Conservation (phyloP, 768 basidiomycete genomes). For the Trametopsis cervina region DNA sequence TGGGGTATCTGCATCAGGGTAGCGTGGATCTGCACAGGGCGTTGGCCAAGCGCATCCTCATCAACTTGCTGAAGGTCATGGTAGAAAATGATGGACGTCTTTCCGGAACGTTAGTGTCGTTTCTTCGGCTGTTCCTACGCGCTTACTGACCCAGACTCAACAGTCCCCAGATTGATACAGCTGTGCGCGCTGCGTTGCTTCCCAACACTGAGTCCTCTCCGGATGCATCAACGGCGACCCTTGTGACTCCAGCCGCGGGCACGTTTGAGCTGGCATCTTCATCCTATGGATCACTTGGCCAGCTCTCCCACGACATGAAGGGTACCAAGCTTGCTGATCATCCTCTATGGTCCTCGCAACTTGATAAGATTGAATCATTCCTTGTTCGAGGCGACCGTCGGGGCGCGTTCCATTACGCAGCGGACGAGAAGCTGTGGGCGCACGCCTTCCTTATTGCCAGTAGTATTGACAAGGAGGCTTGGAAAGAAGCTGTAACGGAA, state of each 20-base stretch:
- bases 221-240: slow-evolving; percentile 13
- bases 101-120: slow-evolving; percentile 66
- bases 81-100: slow-evolving; percentile 86
- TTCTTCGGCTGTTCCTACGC: neutral
- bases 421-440: slow-evolving; percentile 87
- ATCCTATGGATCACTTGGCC: slow-evolving; percentile 9
- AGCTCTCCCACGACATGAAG: slow-evolving; percentile 23
- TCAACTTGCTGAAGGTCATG: slow-evolving; percentile 71
- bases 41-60: slow-evolving; percentile 71
- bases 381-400: slow-evolving; percentile 80
- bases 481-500: slow-evolving; percentile 85
- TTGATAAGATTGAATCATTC: slow-evolving; percentile 74
- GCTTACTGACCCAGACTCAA: slow-evolving; percentile 12
- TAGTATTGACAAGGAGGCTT: slow-evolving; percentile 86
- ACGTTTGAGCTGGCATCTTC: slow-evolving; percentile 8
- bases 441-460: slow-evolving; percentile 95
- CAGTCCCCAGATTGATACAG: slow-evolving; percentile 62
- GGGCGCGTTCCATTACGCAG: slow-evolving; percentile 81
- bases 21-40: slow-evolving; percentile 47
- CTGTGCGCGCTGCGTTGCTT: slow-evolving; percentile 67
- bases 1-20: slow-evolving; percentile 57
- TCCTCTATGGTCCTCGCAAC: slow-evolving; percentile 50
- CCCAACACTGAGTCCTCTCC: slow-evolving; percentile 36
- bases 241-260: slow-evolving; percentile 10
- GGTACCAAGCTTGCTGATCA: slow-evolving; percentile 54